These are phyloP conservation scores for Aspergillus aculeatinus DNA, from an alignment of 2,329 filamentous ascomycete genomes.

Conservation along the genomic window DNA sequence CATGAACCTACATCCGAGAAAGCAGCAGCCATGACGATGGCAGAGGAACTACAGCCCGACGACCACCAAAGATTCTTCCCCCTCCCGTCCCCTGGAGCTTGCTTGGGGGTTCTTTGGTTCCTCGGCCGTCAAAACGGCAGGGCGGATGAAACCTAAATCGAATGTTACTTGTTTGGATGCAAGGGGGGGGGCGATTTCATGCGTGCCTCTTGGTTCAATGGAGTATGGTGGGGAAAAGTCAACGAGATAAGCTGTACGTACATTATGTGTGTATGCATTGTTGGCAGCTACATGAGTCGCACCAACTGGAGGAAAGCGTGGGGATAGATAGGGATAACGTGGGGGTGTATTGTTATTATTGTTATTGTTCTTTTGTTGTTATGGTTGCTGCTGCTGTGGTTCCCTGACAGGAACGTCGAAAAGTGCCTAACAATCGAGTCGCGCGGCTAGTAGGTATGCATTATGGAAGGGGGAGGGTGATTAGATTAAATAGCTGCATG, in stretches of 20 bases:
- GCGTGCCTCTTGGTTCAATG: slow-evolving; percentile 1
- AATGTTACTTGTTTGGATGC: slow-evolving; percentile 13
- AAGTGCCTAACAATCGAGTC: background rate
- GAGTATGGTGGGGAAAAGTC: background rate
- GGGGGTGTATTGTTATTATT: background rate
- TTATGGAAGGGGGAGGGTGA: slow-evolving; percentile 1
- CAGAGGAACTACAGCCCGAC: background rate
- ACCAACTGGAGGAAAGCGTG: background rate
- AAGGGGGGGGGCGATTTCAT: slow-evolving; percentile 11
- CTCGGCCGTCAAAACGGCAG: slow-evolving; percentile 4
- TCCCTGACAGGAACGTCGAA: background rate
- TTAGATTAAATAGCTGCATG: background rate
- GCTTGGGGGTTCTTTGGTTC: slow-evolving; percentile 1
- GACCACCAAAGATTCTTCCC: no score
- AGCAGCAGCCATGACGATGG: background rate
- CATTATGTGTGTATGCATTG: background rate
- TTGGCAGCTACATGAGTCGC: background rate
- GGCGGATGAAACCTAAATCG: slow-evolving; percentile 18
- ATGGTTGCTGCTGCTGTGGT: background rate
- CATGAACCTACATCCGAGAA: background rate
- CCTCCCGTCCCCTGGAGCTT: no score
- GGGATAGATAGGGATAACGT: slow-evolving; percentile 4
- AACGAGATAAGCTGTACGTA: background rate
- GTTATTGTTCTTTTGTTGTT: background rate
- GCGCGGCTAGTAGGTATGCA: slow-evolving; percentile 1